Percentiles rank a stretch among this genome's conserved stretches.
Conservation (phyloP, 192 early-diverging fungal genomes). For the Coemansia sp. region DNA sequence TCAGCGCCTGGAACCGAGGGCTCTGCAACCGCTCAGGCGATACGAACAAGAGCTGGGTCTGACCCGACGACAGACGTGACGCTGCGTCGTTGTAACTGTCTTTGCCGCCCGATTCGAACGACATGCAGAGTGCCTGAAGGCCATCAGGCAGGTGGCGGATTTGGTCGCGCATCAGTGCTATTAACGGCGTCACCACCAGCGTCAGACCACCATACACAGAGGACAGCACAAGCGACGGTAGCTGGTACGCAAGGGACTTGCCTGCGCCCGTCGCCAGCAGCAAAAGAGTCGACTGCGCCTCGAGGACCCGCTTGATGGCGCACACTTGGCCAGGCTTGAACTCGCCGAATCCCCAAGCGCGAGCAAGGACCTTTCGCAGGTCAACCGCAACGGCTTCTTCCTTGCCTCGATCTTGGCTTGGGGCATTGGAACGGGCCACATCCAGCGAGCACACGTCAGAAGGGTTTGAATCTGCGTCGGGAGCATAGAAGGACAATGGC, state of each 20-base stretch:
- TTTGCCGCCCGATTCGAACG: constrained; percentile 43
- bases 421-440: neutral
- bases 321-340: constrained; percentile 57
- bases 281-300: constrained; percentile 55
- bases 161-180: constrained; percentile 89
- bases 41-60: constrained; percentile 73
- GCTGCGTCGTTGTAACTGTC: constrained; percentile 18
- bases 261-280: constrained; percentile 68
- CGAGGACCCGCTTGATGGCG: constrained; percentile 56
- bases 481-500: neutral
- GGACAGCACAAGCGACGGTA: constrained; percentile 69
- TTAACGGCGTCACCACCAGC: constrained; percentile 78
- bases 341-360: constrained; percentile 52
- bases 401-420: neutral
- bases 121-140: constrained; percentile 67
- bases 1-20: constrained; percentile 62
- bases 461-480: neutral
- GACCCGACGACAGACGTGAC: constrained; percentile 51
- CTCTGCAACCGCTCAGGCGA: constrained; percentile 74
- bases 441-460: neutral
- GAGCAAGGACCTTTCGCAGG: constrained; percentile 48
- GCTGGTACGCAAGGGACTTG: constrained; percentile 81
- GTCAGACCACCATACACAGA: constrained; percentile 51
- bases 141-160: constrained; percentile 65
- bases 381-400: constrained; percentile 28